Evolutionary conservation across 73 alveolate species (phyloP).

Genomic region (Breviolum minutum): DNA sequence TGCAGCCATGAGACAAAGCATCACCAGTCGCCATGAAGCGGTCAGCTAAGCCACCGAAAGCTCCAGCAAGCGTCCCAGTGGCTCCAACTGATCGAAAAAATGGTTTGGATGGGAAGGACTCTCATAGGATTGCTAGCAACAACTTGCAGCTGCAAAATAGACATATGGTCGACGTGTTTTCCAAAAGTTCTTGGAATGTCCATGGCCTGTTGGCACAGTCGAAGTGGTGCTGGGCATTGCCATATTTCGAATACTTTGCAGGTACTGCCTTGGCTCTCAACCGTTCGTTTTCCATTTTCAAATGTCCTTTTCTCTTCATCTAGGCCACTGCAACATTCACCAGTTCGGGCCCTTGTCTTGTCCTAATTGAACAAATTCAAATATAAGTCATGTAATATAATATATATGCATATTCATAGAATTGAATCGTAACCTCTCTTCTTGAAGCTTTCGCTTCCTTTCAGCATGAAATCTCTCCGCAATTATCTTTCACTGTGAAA

Average conservation of each 20-base stretch:
- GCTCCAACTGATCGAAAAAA: background rate
- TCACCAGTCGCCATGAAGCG: conserved; percentile 93
- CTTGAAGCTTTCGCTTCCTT: too few species aligned
- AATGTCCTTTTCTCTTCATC: too few species aligned
- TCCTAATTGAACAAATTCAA: too few species aligned
- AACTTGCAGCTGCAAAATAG: too few species aligned
- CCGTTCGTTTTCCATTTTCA: too few species aligned
- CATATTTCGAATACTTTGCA: conserved; percentile 86
- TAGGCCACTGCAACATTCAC: too few species aligned
- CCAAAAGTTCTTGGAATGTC: background rate
- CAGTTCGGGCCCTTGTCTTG: too few species aligned
- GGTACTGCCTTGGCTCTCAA: conserved; percentile 54
- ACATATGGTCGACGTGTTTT: background rate
- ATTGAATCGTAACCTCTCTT: too few species aligned
- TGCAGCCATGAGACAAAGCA: conserved; percentile 21
- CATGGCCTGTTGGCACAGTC: conserved; percentile 44
- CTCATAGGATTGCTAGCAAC: too few species aligned
- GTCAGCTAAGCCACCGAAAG: conserved; percentile 85
- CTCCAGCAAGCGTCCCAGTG: conserved; percentile 73
- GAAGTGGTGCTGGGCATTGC: conserved; percentile 89
- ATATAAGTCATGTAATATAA: too few species aligned
- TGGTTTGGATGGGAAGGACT: background rate
- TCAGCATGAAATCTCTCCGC: background rate
- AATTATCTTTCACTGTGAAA: background rate
- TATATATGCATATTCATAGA: too few species aligned